These are phyloP conservation scores for Pestalotiopsis sp. DNA, from an alignment of 2,329 filamentous ascomycete species.

Conservation along the genomic window DNA sequence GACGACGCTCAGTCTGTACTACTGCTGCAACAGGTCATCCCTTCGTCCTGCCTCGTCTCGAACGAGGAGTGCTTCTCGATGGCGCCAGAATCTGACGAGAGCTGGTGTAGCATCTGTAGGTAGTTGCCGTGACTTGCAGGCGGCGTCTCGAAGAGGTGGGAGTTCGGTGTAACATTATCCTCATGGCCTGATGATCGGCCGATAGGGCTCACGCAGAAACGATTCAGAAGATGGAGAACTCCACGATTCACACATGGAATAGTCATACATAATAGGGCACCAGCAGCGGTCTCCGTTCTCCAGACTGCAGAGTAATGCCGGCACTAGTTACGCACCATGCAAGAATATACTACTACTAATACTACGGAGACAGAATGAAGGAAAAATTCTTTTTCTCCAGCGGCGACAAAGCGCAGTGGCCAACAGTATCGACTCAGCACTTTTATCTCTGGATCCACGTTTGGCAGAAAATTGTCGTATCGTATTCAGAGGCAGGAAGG, in stretches of 20 bases:
- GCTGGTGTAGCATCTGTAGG: background rate
- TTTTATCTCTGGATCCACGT: background rate
- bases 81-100: background rate
- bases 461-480: background rate
- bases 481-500: background rate
- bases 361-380: background rate
- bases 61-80: background rate
- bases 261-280: background rate
- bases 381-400: background rate
- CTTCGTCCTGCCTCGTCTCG: background rate
- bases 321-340: background rate
- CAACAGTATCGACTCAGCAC: background rate
- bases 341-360: background rate
- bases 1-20: background rate
- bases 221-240: background rate
- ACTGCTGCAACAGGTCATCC: background rate
- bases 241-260: background rate
- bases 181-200: background rate
- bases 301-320: background rate
- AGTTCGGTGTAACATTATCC: background rate
- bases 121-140: background rate
- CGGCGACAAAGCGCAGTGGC: background rate
- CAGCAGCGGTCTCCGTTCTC: background rate
- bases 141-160: background rate
- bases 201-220: background rate